Conservation (phyloP, 2,329 filamentous ascomycete genomes). For the Penicillium sp. region DNA sequence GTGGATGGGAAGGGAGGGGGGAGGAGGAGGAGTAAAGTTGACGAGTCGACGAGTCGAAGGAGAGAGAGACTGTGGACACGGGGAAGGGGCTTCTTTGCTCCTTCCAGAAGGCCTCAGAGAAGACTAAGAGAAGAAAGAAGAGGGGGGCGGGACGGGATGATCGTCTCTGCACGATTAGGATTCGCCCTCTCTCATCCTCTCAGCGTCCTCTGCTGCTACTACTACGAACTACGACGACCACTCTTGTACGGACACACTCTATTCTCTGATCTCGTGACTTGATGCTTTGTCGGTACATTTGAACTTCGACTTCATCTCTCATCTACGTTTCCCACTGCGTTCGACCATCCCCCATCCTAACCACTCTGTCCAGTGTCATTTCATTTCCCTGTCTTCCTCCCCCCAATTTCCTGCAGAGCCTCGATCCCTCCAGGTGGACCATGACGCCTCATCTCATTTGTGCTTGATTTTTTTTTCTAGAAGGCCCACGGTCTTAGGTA, state of each 20-base stretch:
- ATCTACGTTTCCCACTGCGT: neutral
- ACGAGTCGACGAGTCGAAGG: neutral
- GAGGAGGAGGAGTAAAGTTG: neutral
- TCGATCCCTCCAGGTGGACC: constrained; percentile 23
- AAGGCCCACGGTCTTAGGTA: constrained; percentile 23
- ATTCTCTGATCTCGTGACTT: neutral
- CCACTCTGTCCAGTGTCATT: neutral
- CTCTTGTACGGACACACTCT: neutral
- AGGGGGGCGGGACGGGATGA: constrained; percentile 25
- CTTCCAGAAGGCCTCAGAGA: constrained; percentile 24
- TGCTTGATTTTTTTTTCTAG: constrained; percentile 24
- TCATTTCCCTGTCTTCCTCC: neutral
- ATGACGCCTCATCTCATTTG: constrained; percentile 20
- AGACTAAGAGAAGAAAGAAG: constrained; percentile 1
- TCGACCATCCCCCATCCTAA: neutral
- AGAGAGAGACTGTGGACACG: constrained; percentile 14
- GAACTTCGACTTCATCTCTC: neutral
- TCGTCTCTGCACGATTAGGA: constrained; percentile 12
- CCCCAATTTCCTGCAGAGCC: constrained; percentile 12
- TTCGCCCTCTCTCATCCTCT: neutral
- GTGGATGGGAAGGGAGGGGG: neutral
- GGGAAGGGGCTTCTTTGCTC: constrained; percentile 26
- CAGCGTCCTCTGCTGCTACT: neutral
- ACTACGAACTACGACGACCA: too few relatives aligned
- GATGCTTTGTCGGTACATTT: neutral